phyloP scores from a whole-genome alignment of 2,329 filamentous ascomycete species.

The Ampelomyces quisqualis region DNA sequence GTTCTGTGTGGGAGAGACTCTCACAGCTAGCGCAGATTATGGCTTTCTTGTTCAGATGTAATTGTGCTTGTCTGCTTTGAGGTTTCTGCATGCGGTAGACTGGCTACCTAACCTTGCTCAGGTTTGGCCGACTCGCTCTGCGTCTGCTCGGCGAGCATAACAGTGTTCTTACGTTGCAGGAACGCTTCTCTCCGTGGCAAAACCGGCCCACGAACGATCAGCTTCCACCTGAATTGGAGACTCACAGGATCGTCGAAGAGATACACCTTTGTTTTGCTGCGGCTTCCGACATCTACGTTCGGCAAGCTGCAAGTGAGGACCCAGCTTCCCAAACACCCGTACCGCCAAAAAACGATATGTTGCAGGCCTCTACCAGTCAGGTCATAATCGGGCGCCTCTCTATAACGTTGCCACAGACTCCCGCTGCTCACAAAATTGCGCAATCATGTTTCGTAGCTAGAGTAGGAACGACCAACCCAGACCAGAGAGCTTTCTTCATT shows the following conservation, averaged over 20 bases:
- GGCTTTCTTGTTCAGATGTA: slow-evolving; percentile 43
- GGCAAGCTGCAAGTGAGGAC: slow-evolving; percentile 10
- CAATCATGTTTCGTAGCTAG: slow-evolving; percentile 26
- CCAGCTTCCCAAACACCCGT: background rate
- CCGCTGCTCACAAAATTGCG: slow-evolving; percentile 20
- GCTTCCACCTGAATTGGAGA: slow-evolving; percentile 8
- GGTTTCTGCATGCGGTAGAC: slow-evolving; percentile 5
- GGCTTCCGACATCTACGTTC: slow-evolving; percentile 17
- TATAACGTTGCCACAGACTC: slow-evolving; percentile 9
- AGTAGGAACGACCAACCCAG: slow-evolving; percentile 13
- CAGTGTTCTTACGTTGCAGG: slow-evolving; percentile 10
- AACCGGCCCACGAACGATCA: slow-evolving; percentile 13
- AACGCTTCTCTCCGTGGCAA: slow-evolving; percentile 11
- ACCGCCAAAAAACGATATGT: background rate
- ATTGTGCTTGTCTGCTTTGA: slow-evolving; percentile 25
- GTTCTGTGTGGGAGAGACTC: slow-evolving; percentile 47
- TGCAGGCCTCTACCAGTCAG: slow-evolving; percentile 8
- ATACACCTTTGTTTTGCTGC: slow-evolving; percentile 18
- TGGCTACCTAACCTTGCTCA: background rate
- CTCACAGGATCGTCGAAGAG: slow-evolving; percentile 9
- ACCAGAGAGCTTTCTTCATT: slow-evolving; percentile 16
- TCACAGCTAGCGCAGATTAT: slow-evolving; percentile 46
- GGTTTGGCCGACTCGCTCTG: slow-evolving; percentile 20
- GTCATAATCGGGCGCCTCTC: slow-evolving; percentile 12
- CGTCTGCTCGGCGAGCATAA: slow-evolving; percentile 16